These are phyloP conservation scores for Viridothelium virens DNA, from an alignment of 495 filamentous ascomycete genomes.

Conservation along the genomic window DNA sequence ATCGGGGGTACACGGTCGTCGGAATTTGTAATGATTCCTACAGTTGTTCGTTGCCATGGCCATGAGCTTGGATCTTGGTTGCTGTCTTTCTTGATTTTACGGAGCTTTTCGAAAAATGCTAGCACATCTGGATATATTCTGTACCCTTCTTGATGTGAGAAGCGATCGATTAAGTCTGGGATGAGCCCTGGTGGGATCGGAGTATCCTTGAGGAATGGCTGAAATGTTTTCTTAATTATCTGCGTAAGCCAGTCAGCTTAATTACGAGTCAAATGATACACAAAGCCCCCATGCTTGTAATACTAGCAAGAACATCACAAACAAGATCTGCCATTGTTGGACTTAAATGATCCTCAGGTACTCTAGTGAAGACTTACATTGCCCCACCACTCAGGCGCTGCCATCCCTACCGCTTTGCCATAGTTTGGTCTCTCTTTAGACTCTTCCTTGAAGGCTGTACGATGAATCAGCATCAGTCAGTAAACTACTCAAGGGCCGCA, in stretches of 20 bases:
- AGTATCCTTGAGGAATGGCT: slow-evolving; percentile 30
- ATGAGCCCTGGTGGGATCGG: slow-evolving; percentile 44
- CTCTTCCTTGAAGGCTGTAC: slow-evolving; percentile 45
- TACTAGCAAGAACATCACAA: too few species aligned
- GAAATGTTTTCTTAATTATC: slow-evolving; percentile 42
- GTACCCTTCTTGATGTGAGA: slow-evolving; percentile 57
- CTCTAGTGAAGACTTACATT: slow-evolving; percentile 36
- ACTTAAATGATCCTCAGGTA: neutral
- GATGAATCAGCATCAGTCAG: neutral
- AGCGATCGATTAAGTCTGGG: slow-evolving; percentile 50
- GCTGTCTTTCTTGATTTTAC: slow-evolving; percentile 19
- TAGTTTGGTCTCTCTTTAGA: slow-evolving; percentile 55
- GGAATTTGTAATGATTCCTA: slow-evolving; percentile 71
- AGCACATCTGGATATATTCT: slow-evolving; percentile 47
- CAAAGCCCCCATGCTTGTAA: too few species aligned
- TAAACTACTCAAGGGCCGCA: neutral
- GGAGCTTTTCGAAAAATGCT: slow-evolving; percentile 46
- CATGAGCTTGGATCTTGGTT: slow-evolving; percentile 15
- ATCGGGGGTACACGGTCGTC: slow-evolving; percentile 61
- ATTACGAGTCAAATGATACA: slow-evolving; percentile 6
- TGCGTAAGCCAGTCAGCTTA: slow-evolving; percentile 16
- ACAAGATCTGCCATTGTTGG: too few species aligned
- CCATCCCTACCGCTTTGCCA: slow-evolving; percentile 51
- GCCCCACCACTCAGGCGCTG: slow-evolving; percentile 61
- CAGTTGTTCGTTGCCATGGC: slow-evolving; percentile 38